phyloP scores from a whole-genome alignment of 108 stramenopile genomes.

The Bacterosira constricta region DNA sequence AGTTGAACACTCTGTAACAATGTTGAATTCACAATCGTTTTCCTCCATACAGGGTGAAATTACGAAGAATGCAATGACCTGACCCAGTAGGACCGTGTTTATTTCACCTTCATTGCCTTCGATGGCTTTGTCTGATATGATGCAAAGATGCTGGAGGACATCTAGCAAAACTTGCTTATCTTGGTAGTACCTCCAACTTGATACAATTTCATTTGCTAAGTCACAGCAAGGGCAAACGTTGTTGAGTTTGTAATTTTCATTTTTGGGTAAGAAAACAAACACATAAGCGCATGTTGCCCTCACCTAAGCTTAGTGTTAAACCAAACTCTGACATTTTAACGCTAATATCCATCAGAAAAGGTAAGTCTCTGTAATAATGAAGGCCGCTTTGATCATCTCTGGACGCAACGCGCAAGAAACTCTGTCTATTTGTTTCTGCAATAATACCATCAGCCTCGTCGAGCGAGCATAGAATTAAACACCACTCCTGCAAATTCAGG shows the following conservation, averaged over 20 bases:
- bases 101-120: conserved; percentile 29
- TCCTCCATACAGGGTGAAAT: conserved; percentile 36
- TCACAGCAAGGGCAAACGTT: neutral
- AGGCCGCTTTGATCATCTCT: conserved; percentile 50
- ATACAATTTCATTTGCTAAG: conserved; percentile 45
- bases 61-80: conserved; percentile 47
- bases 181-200: conserved; percentile 18
- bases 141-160: conserved; percentile 42
- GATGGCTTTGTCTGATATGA: conserved; percentile 33
- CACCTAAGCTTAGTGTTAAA: conserved; percentile 73
- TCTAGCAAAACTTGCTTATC: conserved; percentile 16
- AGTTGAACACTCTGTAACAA: conserved; percentile 27
- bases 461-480: conserved; percentile 52
- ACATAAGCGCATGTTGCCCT: neutral
- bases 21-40: conserved; percentile 18
- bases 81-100: conserved; percentile 35
- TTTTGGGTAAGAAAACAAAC: too few species aligned
- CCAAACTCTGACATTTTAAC: conserved; percentile 57
- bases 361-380: conserved; percentile 67
- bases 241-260: too few species aligned
- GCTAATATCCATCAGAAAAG: conserved; percentile 62
- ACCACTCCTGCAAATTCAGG: conserved; percentile 72
- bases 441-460: conserved; percentile 11
- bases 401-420: conserved; percentile 68
- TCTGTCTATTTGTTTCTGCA: conserved; percentile 12